Conservation (phyloP, 495 filamentous ascomycete species). For the Aspergillus cristatus region DNA sequence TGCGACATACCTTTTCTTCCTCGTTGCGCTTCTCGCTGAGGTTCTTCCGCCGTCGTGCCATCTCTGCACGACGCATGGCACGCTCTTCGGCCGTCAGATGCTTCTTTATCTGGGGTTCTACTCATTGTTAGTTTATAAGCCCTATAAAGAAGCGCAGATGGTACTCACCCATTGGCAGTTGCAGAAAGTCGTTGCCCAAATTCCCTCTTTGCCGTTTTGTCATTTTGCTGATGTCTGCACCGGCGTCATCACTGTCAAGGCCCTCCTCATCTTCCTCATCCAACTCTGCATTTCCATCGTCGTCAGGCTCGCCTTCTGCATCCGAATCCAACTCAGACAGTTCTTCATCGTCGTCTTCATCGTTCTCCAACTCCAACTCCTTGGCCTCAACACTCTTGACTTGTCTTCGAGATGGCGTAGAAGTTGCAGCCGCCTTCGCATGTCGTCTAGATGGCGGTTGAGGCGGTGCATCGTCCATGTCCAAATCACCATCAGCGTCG, state of each 20-base stretch:
- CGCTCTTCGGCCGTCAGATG: slow-evolving; percentile 88
- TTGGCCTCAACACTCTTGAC: slow-evolving; percentile 50
- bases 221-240: slow-evolving; percentile 65
- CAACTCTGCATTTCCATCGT: slow-evolving; percentile 38
- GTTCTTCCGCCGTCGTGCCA: slow-evolving; percentile 91
- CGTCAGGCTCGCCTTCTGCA: slow-evolving; percentile 42
- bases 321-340: slow-evolving; percentile 40
- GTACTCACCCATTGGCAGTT: slow-evolving; percentile 69
- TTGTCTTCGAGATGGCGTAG: slow-evolving; percentile 24
- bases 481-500: slow-evolving; percentile 46
- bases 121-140: not conserved
- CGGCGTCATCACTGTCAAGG: slow-evolving; percentile 54
- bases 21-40: slow-evolving; percentile 97
- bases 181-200: slow-evolving; percentile 62
- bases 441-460: slow-evolving; percentile 29
- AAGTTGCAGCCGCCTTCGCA: slow-evolving; percentile 15
- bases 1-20: slow-evolving; percentile 76
- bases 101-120: slow-evolving; percentile 91
- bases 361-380: slow-evolving; percentile 48
- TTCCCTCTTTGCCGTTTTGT: slow-evolving; percentile 80
- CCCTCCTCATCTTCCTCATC: slow-evolving; percentile 54
- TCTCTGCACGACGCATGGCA: slow-evolving; percentile 89
- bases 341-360: slow-evolving; percentile 49
- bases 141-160: no score
- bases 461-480: slow-evolving; percentile 46